These are phyloP conservation scores for Pythium pyrilobum DNA, from an alignment of 352 stramenopile genomes.

Conservation along the genomic window DNA sequence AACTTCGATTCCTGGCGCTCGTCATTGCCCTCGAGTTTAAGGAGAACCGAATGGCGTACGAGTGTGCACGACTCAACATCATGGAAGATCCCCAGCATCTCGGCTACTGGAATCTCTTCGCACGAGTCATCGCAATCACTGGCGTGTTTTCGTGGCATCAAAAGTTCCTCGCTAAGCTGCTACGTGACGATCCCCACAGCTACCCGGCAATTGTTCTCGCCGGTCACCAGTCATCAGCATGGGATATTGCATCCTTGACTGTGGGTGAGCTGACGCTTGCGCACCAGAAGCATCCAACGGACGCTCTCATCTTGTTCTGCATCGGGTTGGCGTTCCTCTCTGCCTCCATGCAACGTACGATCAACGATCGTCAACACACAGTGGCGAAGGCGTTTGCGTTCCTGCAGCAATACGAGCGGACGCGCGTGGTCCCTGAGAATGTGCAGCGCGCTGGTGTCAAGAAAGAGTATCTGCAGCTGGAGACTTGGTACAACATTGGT, in stretches of 20 bases:
- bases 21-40: constrained; percentile 82
- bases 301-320: constrained; percentile 79
- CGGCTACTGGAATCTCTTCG: constrained; percentile 84
- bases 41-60: constrained; percentile 85
- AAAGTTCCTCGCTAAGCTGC: constrained; percentile 80
- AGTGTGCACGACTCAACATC: constrained; percentile 83
- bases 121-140: constrained; percentile 75
- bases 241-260: constrained; percentile 81
- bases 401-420: constrained; percentile 73
- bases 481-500: constrained; percentile 86
- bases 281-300: constrained; percentile 68
- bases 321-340: constrained; percentile 81
- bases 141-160: constrained; percentile 86
- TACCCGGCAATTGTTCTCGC: constrained; percentile 78
- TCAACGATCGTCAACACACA: constrained; percentile 80
- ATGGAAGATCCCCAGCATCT: constrained; percentile 78
- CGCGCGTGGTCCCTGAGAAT: constrained; percentile 32
- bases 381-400: constrained; percentile 85
- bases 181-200: constrained; percentile 69
- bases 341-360: constrained; percentile 81
- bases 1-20: constrained; percentile 78
- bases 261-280: constrained; percentile 82
- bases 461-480: constrained; percentile 59
- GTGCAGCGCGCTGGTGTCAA: constrained; percentile 42
- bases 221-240: constrained; percentile 76